Conservation (phyloP, 2,329 filamentous ascomycete genomes). For the Penicillium sp. region DNA sequence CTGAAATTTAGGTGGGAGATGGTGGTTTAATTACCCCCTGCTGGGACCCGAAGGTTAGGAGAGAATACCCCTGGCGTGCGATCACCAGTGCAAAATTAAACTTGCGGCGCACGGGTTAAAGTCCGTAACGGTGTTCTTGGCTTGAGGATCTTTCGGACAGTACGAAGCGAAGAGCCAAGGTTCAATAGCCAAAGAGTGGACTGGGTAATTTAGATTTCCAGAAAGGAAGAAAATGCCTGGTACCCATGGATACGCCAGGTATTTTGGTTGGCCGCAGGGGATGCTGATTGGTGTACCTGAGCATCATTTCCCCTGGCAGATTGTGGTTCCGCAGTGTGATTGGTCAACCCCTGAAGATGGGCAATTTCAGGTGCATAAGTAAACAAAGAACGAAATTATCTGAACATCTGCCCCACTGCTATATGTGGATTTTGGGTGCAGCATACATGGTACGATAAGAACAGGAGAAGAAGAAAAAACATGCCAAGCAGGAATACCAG, state of each 20-base stretch:
- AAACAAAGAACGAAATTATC: not conserved
- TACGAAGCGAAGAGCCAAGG: not conserved
- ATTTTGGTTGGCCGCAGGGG: constrained; percentile 12
- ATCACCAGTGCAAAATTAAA: constrained; percentile 14
- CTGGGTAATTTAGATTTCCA: not conserved
- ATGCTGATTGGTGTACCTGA: constrained; percentile 36
- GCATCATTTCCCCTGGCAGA: constrained; percentile 6
- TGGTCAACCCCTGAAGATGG: constrained; percentile 21
- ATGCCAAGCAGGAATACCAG: not conserved
- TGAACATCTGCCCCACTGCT: not conserved
- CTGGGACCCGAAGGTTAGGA: constrained; percentile 3
- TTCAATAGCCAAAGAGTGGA: constrained; percentile 7
- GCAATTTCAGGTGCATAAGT: constrained; percentile 11
- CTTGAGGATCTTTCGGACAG: not conserved
- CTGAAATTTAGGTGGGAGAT: not conserved
- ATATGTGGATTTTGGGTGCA: not conserved
- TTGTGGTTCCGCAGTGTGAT: constrained; percentile 12
- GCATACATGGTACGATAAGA: not conserved
- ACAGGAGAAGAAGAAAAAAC: not conserved
- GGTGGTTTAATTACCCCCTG: not conserved
- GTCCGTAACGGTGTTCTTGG: constrained; percentile 9
- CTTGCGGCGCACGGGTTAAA: constrained; percentile 10
- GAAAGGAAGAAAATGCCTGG: not conserved
- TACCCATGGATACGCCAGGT: constrained; percentile 22
- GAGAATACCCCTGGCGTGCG: constrained; percentile 12